Base-by-base conservation (phyloP, 2,329 filamentous ascomycete genomes). In the Alternaria infectoria region DNA sequence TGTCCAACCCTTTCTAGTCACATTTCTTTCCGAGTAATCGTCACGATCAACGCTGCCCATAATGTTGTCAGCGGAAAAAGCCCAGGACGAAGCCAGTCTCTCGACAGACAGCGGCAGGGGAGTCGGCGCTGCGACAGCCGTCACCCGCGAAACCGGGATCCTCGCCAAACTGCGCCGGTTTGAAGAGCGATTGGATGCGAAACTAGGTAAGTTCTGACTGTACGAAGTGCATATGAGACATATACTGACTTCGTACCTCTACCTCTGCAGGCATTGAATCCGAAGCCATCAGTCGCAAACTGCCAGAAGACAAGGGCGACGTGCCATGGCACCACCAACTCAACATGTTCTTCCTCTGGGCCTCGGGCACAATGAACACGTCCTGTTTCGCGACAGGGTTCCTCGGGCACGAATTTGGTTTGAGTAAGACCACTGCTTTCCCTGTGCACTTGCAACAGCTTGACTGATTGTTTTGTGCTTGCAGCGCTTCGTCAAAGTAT, bases 341-440 rank as follows among this genome's bases (percentile, higher is more conserved):
- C 62, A 69, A 58, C 64, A 79, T 81, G 67, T 83, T 83, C 62
- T 78, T 82, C 49, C 66, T 84, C 43, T 84, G 82, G 82, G 83
- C 78, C 64, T 81, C 79, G 2, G 72, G 82, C 49, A 82, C 70
- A 1, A 81, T 66, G 80, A 81, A 70, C 76, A 83, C 72, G 72
- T 83, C 66, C 68, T 55, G 81, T 77, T 67, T 75, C 79, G 69
- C 78, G 59, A 62, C 65, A 62, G 52, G 85, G 76, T 49, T 86
- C 52, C 72, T 86, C 5, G 84, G 84, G 5, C 82, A 81, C 60
- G 80, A 84, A 62, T 85, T 85, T 62, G 83, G 83, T 2, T 72
- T 86, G 45, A 79, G 69, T 71, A 68, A 71, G 69, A 54, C 32
- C 30, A 3, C 3, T 7, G 5, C 12, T 5, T 36, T 13, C 4